Conservation (phyloP, 768 basidiomycete genomes). For the Phaeolepiota aurea region DNA sequence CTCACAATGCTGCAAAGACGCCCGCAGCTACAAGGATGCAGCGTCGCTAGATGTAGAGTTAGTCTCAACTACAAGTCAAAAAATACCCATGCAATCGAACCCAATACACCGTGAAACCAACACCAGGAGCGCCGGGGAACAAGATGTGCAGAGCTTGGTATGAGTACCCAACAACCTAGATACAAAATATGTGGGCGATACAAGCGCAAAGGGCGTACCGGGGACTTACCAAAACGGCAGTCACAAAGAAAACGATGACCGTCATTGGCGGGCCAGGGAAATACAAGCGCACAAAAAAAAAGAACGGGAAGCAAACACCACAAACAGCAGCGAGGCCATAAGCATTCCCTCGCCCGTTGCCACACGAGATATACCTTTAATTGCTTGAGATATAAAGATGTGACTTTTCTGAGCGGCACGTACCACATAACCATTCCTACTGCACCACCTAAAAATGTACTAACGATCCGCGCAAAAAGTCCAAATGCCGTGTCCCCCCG, state of each 20-base stretch:
- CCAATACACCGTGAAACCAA: constrained; percentile 68
- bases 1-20: constrained; percentile 71
- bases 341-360: constrained; percentile 47
- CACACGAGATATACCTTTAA: constrained; percentile 74
- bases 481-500: constrained; percentile 70
- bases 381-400: too few relatives aligned
- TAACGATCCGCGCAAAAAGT: constrained; percentile 47
- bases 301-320: constrained; percentile 62
- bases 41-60: constrained; percentile 35
- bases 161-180: constrained; percentile 64
- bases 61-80: not conserved
- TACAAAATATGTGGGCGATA: not conserved
- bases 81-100: constrained; percentile 21
- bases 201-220: not conserved
- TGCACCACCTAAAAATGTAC: constrained; percentile 59
- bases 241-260: constrained; percentile 63
- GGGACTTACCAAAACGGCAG: constrained; percentile 45
- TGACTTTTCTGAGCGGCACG: constrained; percentile 12
- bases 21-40: constrained; percentile 66
- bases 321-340: constrained; percentile 66
- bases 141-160: constrained; percentile 51
- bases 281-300: constrained; percentile 65
- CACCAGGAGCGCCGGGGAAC: constrained; percentile 43
- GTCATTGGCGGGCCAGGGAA: constrained; percentile 68
- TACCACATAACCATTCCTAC: constrained; percentile 64